Evolutionary conservation across 768 basidiomycete species (phyloP), one percentile per base, ranked within the genome.

Genomic region (Lentinula edodes): DNA sequence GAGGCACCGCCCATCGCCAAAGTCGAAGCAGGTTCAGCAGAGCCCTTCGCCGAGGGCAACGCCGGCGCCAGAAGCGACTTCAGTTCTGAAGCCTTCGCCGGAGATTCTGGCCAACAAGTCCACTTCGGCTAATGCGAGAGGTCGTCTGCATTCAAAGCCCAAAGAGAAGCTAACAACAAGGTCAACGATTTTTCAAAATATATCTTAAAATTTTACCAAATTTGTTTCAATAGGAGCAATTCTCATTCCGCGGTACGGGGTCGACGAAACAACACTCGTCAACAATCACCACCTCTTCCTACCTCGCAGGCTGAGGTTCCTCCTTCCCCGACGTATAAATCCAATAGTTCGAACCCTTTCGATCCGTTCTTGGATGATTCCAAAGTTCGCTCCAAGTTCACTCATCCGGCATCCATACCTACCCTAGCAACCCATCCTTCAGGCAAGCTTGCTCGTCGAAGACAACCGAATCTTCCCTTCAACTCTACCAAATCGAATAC

Each of bases 231-330:
- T 62, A 86, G 81, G 73, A 83, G 77, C 70, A 58, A 74, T 52
- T 86, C 85, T 23, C 73, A 71, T 41, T 75, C 77, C 16, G 72
- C 74, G 63, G 51, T 75, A 60, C 78, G 74, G 64, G 70, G 73
- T 67, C 79, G 81, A 68, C 81, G 81, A 72, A 80, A 76, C 73
- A 79, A 76, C 66, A 75, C 71, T 61, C 86, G 86, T 63, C 87
- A 88, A 69, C 81, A 85, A 20, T 89, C 88, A 43, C 86, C 86
- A 16, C 83, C 83, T 38, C 72, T 80, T 46, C 68, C 73, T 52
- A 64, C 85, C 82, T 83, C 84, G 82, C 86, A 88, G 82, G 86
- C 80, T 83, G 88, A 88, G 83, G 82, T 71, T 69, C 72, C 73
- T 63, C 63, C 66, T 59, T 72, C 76, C 61, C 72, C 75, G 54